These are phyloP conservation scores for Globisporangium spiculum DNA, from an alignment of 352 stramenopile species.

Conservation along the genomic window DNA sequence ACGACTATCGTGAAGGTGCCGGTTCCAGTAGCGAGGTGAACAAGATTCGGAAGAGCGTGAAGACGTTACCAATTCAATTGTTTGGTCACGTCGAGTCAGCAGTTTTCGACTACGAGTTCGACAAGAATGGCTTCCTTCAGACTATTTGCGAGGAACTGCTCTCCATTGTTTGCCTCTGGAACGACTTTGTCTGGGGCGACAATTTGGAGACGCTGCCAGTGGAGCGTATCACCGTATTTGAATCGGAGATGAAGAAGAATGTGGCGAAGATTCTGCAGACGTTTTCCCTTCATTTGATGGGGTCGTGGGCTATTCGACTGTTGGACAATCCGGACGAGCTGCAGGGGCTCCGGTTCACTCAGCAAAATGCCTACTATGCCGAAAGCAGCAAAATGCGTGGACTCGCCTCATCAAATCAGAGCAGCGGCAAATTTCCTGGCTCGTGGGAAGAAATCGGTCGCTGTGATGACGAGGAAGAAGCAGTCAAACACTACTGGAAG, in stretches of 20 bases:
- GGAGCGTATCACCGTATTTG: conserved; percentile 57
- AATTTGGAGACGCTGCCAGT: conserved; percentile 41
- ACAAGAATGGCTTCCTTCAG: conserved; percentile 52
- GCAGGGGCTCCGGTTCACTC: conserved; percentile 52
- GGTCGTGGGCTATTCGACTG: conserved; percentile 49
- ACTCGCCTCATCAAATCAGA: conserved; percentile 9
- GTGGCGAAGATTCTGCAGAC: conserved; percentile 63
- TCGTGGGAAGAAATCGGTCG: not conserved
- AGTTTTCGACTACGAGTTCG: conserved; percentile 65
- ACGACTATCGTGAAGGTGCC: conserved; percentile 53
- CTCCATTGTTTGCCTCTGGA: conserved; percentile 73
- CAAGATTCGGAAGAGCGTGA: conserved; percentile 14
- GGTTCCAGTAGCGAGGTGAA: conserved; percentile 20
- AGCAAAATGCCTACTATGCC: conserved; percentile 73
- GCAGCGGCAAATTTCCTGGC: not conserved
- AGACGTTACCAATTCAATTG: conserved; percentile 37
- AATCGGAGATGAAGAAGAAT: conserved; percentile 51
- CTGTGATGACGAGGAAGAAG: conserved; percentile 23
- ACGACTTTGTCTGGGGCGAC: conserved; percentile 75
- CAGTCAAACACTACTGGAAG: conserved; percentile 42
- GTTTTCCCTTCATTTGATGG: conserved; percentile 54
- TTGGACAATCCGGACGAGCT: conserved; percentile 45
- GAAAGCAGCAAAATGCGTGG: conserved; percentile 33
- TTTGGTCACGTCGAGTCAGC: conserved; percentile 39
- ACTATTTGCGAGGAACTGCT: conserved; percentile 74